Conservation (phyloP, 208 protist species). For the Polymyxa betae region DNA sequence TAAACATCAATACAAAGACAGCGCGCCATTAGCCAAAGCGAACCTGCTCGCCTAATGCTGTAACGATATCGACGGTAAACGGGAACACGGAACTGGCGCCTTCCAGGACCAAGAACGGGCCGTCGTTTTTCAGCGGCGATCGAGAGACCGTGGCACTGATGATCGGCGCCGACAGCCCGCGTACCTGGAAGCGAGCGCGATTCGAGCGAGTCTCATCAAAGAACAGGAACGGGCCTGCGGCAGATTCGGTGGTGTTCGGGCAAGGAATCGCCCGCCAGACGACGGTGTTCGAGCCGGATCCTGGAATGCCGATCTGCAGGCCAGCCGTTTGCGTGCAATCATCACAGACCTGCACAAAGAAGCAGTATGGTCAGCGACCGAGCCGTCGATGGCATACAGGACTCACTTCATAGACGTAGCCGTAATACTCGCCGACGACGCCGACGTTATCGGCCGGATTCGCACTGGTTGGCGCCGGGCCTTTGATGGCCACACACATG, state of each 20-base stretch:
- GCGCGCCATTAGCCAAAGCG: neutral
- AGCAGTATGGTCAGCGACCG: neutral
- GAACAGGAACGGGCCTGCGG: constrained; percentile 1
- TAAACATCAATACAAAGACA: neutral
- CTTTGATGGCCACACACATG: constrained; percentile 11
- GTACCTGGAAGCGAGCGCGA: constrained; percentile 20
- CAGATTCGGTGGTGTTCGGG: neutral
- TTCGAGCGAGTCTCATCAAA: neutral
- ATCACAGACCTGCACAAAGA: neutral
- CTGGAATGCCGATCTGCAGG: constrained; percentile 6
- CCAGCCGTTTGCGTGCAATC: constrained; percentile 40
- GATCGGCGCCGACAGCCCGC: constrained; percentile 44
- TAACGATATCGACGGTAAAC: neutral
- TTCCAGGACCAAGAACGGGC: neutral
- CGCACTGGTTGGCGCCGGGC: neutral
- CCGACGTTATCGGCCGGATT: constrained; percentile 20
- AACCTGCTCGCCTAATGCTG: constrained; percentile 21
- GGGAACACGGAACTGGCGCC: neutral
- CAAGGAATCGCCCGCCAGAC: constrained; percentile 41
- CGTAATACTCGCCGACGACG: constrained; percentile 52
- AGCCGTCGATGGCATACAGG: neutral
- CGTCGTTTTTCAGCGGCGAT: neutral
- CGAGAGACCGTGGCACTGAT: neutral
- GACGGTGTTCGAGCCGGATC: neutral
- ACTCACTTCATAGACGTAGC: constrained; percentile 30